A percentile compares a stretch with the other conserved stretches of the same genome.
Conservation (phyloP, 176 grass and related monocot species). For the Cocos nucifera region DNA sequence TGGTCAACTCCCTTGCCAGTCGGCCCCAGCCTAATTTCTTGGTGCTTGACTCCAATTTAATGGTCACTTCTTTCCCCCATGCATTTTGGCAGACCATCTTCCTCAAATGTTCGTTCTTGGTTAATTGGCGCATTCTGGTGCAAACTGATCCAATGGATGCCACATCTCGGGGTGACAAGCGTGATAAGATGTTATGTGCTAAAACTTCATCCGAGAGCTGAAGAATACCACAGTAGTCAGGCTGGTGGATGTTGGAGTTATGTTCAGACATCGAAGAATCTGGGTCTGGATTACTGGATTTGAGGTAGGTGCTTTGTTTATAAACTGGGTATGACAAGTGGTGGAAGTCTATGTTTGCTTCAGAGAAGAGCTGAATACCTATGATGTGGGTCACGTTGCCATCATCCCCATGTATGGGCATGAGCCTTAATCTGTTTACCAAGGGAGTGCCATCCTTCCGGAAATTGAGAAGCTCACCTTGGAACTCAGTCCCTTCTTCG, state of each 20-base stretch:
- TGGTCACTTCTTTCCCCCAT: slow-evolving; percentile 82
- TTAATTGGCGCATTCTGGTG: slow-evolving; percentile 65
- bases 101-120: slow-evolving; percentile 81
- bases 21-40: slow-evolving; percentile 79
- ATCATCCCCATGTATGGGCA: slow-evolving; percentile 76
- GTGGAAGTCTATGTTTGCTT: slow-evolving; percentile 57
- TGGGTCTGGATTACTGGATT: slow-evolving; percentile 26
- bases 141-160: slow-evolving; percentile 90
- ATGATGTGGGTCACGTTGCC: slow-evolving; percentile 66
- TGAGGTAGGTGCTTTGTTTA: slow-evolving; percentile 39
- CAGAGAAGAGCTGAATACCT: slow-evolving; percentile 76
- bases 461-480: slow-evolving; percentile 89
- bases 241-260: slow-evolving; percentile 20
- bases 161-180: slow-evolving; percentile 65
- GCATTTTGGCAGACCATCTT: slow-evolving; percentile 94
- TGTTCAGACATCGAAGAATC: slow-evolving; percentile 20
- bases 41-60: slow-evolving; percentile 76
- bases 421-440: slow-evolving; percentile 62
- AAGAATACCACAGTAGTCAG: slow-evolving; percentile 53
- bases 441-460: slow-evolving; percentile 78
- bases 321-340: slow-evolving; percentile 74
- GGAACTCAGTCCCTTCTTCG: slow-evolving; percentile 64
- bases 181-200: slow-evolving; percentile 84
- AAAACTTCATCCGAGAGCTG: slow-evolving; percentile 94
- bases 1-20: slow-evolving; percentile 92